Conservation (phyloP, 2,329 filamentous ascomycete genomes). For the Claviceps quebecensis region DNA sequence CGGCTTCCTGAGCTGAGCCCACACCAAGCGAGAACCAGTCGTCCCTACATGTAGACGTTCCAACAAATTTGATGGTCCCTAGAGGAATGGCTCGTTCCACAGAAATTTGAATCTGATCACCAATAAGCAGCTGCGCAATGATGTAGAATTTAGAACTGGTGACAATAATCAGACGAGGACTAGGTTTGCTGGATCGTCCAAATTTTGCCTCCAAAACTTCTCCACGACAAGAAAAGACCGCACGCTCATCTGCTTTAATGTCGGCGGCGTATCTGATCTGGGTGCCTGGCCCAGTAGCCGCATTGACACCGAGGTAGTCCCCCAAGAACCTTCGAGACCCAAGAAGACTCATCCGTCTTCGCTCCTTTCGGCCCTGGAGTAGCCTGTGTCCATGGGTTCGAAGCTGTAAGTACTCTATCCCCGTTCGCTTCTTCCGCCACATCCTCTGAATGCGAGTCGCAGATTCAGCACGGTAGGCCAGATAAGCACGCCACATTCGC, state of each 20-base stretch:
- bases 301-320: conserved; percentile 84
- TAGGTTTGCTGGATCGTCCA: conserved; percentile 86
- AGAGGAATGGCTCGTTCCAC: conserved; percentile 72
- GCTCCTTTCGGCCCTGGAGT: conserved; percentile 75
- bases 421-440: conserved; percentile 86
- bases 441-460: conserved; percentile 89
- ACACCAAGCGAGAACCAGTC: conserved; percentile 94
- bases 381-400: conserved; percentile 78
- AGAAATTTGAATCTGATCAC: conserved; percentile 67
- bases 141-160: conserved; percentile 82
- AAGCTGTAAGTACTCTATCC: conserved; percentile 75
- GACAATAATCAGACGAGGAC: conserved; percentile 70
- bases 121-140: conserved; percentile 69
- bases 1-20: conserved; percentile 79
- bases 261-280: conserved; percentile 64
- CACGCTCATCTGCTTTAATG: conserved; percentile 57
- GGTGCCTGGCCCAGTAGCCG: conserved; percentile 63
- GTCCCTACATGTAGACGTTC: conserved; percentile 68
- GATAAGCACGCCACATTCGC: conserved; percentile 90
- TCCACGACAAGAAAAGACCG: conserved; percentile 80
- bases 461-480: conserved; percentile 82
- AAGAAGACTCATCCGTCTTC: conserved; percentile 77
- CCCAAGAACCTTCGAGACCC: conserved; percentile 87
- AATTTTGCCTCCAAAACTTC: conserved; percentile 90
- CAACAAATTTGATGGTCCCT: conserved; percentile 77